These are phyloP conservation scores for Vitis cinerea DNA, from an alignment of 164 flowering plant genomes.

Conservation along the genomic window DNA sequence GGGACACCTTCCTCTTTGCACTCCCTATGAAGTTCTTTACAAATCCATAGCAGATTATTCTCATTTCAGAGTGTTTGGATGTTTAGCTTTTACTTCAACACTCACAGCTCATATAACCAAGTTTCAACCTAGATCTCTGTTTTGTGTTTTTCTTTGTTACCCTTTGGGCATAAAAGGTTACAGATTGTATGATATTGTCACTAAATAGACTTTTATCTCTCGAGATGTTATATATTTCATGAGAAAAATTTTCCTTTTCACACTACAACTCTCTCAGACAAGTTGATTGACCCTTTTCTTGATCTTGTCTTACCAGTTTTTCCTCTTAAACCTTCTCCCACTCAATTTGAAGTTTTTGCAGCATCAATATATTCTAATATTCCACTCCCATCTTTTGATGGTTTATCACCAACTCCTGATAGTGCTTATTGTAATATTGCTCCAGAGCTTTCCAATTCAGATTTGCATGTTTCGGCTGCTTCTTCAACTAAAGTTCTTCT, in stretches of 20 bases:
- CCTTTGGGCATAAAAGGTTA: not conserved
- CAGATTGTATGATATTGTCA: not conserved
- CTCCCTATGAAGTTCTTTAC: too few species aligned
- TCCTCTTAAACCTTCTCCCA: not conserved
- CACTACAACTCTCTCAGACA: not conserved
- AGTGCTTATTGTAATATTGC: not conserved
- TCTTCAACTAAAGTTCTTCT: not conserved
- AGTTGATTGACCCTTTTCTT: not conserved
- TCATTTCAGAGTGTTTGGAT: not conserved
- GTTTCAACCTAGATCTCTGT: not conserved
- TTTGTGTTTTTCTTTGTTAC: constrained; percentile 4
- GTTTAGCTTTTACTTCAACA: not conserved
- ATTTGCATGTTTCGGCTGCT: not conserved
- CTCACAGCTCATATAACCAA: not conserved
- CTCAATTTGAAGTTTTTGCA: not conserved
- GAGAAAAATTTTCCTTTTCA: not conserved
- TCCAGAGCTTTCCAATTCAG: not conserved
- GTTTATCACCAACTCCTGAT: not conserved
- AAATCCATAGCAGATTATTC: not conserved
- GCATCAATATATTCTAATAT: not conserved
- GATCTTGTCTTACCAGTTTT: not conserved
- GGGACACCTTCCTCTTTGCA: too few species aligned
- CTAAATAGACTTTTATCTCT: not conserved
- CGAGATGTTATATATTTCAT: too few species aligned
- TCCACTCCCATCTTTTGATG: not conserved